Conservation (phyloP, 78 protist species). For the Paratrimastix pyriformis region DNA sequence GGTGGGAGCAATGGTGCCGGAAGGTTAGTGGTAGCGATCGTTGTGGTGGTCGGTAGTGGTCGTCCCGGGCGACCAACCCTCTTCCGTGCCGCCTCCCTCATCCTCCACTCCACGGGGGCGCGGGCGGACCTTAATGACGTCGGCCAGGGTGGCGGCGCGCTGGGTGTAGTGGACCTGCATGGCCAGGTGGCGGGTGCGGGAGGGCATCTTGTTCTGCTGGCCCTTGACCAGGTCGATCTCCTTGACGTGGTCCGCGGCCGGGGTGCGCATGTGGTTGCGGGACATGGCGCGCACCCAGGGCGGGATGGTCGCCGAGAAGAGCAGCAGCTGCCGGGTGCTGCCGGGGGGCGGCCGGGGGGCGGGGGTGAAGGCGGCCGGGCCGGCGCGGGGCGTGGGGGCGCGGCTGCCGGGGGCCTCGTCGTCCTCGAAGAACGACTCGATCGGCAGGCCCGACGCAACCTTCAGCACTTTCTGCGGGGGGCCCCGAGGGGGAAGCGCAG, state of each 20-base stretch:
- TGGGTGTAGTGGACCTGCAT: background rate
- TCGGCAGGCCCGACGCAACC: background rate
- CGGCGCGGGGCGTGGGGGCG: background rate
- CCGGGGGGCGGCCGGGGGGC: background rate
- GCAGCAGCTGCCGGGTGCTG: conserved; percentile 39
- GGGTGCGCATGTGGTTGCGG: background rate
- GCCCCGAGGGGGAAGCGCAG: background rate
- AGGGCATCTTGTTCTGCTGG: background rate
- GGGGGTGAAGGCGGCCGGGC: background rate
- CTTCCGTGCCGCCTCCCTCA: too few species aligned
- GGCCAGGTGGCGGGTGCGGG: background rate
- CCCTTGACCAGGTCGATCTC: background rate
- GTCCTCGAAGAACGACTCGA: background rate
- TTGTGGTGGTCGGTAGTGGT: too few species aligned
- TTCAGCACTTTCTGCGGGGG: background rate
- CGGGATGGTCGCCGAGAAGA: conserved; percentile 66
- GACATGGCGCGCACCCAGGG: background rate
- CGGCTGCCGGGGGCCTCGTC: background rate
- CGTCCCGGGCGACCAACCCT: too few species aligned
- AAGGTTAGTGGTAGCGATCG: too few species aligned
- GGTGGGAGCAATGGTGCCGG: too few species aligned
- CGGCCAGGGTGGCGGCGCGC: background rate
- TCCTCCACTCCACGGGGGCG: too few species aligned
- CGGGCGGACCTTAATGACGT: background rate
- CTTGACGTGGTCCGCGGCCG: too few species aligned